These are phyloP conservation scores for Vishniacozyma victoriae DNA, from an alignment of 768 basidiomycete genomes.

Conservation along the genomic window DNA sequence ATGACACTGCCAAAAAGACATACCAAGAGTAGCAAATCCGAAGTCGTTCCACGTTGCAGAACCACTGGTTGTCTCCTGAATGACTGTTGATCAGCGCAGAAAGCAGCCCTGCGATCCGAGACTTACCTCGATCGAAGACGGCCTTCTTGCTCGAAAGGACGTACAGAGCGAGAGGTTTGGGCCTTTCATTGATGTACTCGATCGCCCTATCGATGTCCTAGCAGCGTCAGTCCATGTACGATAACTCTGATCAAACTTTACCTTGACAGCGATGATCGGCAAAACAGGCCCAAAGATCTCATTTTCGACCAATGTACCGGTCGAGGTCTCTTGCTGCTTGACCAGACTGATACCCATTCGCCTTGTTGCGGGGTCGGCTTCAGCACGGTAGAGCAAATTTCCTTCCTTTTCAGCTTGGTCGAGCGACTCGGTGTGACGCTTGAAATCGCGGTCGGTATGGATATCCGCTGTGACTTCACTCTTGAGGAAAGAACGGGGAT, in stretches of 20 bases:
- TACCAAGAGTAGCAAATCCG: constrained; percentile 25
- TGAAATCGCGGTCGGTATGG: constrained; percentile 15
- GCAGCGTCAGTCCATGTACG: not conserved
- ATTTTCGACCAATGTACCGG: constrained; percentile 28
- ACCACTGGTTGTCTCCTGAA: constrained; percentile 39
- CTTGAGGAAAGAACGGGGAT: constrained; percentile 23
- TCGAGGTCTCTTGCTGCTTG: constrained; percentile 22
- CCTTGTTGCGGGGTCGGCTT: constrained; percentile 21
- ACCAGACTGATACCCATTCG: constrained; percentile 44
- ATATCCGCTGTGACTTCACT: constrained; percentile 9
- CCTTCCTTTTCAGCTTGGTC: constrained; percentile 36
- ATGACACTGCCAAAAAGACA: too few species aligned
- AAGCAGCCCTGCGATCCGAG: constrained; percentile 5
- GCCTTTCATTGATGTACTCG: constrained; percentile 35
- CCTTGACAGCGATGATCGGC: constrained; percentile 42
- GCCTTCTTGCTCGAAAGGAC: constrained; percentile 33
- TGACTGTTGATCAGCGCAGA: constrained; percentile 21
- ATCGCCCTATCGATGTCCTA: constrained; percentile 44
- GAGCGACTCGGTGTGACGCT: constrained; percentile 28
- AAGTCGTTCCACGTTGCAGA: constrained; percentile 45
- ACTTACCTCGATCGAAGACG: constrained; percentile 39
- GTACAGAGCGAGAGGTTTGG: constrained; percentile 43
- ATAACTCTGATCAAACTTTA: constrained; percentile 10
- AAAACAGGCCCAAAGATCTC: constrained; percentile 48
- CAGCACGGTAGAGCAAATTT: constrained; percentile 36